Evolutionary conservation across 2,329 filamentous ascomycete species (phyloP).

Genomic region (Pseudovirgaria hyperparasitica): DNA sequence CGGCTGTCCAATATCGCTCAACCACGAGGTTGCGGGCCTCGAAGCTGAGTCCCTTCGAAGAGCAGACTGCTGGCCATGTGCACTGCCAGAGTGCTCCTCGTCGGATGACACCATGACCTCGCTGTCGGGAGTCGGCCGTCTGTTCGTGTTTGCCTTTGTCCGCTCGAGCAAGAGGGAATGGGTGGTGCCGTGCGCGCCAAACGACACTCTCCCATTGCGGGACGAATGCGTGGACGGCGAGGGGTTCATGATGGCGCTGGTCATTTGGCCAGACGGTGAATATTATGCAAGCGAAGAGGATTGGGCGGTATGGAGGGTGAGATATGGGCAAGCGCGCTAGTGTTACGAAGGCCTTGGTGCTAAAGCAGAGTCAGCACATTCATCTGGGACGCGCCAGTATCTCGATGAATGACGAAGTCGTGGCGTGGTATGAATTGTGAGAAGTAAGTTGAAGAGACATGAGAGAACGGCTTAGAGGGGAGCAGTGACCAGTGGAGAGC

Average conservation of each 20-base stretch:
- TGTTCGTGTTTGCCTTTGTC: constrained; percentile 60
- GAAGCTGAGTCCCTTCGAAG: constrained; percentile 17
- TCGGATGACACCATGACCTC: constrained; percentile 90
- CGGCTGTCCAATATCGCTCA: constrained; percentile 80
- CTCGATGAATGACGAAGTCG: no score
- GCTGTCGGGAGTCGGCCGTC: constrained; percentile 84
- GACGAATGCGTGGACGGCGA: constrained; percentile 7
- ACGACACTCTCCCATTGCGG: constrained; percentile 14
- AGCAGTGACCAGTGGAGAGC: no score
- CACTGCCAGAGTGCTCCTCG: constrained; percentile 50
- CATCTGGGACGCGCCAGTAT: no score
- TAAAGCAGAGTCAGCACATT: no score
- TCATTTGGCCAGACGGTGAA: constrained; percentile 1
- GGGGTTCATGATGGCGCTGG: constrained; percentile 13
- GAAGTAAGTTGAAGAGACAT: no score
- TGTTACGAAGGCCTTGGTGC: no score
- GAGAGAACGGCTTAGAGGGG: no score
- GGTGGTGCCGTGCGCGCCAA: constrained; percentile 9
- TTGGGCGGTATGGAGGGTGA: no score
- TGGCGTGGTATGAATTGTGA: no score
- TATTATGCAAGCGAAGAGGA: no score
- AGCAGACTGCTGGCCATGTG: constrained; percentile 11
- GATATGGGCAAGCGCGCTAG: not conserved
- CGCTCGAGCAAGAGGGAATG: constrained; percentile 7
- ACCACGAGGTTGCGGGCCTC: constrained; percentile 56